Conservation (phyloP, 106 monocot genomes). For the Ottelia alismoides region DNA sequence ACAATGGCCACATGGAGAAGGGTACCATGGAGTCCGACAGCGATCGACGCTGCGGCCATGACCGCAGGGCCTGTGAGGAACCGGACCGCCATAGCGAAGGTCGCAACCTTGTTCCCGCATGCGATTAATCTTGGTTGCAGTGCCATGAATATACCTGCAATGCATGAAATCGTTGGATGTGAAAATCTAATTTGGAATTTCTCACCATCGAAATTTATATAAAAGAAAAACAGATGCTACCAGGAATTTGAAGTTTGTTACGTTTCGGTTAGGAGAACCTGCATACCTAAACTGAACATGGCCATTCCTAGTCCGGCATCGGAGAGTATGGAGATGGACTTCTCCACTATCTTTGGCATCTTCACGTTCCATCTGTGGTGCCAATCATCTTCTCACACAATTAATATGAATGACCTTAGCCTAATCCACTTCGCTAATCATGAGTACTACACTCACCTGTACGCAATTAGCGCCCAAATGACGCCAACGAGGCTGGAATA, state of each 20-base stretch:
- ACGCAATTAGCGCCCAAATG: constrained; percentile 20
- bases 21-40: constrained; percentile 46
- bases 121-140: constrained; percentile 58
- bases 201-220: too few relatives aligned
- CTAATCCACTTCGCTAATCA: too few relatives aligned
- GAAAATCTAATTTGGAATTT: too few relatives aligned
- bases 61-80: constrained; percentile 55
- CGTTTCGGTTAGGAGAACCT: too few relatives aligned
- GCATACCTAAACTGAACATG: constrained; percentile 18
- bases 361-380: constrained; percentile 13
- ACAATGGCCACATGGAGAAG: constrained; percentile 55
- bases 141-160: constrained; percentile 75
- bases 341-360: constrained; percentile 21
- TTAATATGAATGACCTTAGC: too few relatives aligned
- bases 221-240: too few relatives aligned
- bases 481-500: constrained; percentile 82
- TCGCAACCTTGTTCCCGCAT: constrained; percentile 44
- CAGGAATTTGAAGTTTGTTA: too few relatives aligned
- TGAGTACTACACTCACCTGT: constrained; percentile 1
- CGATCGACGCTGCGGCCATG: constrained; percentile 53
- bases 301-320: constrained; percentile 18
- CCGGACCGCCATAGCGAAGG: constrained; percentile 44
- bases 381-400: neutral
- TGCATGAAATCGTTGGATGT: too few relatives aligned
- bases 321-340: constrained; percentile 21